Conservation (phyloP, 2,329 filamentous ascomycete genomes). For the Sporothrix brasiliensis region DNA sequence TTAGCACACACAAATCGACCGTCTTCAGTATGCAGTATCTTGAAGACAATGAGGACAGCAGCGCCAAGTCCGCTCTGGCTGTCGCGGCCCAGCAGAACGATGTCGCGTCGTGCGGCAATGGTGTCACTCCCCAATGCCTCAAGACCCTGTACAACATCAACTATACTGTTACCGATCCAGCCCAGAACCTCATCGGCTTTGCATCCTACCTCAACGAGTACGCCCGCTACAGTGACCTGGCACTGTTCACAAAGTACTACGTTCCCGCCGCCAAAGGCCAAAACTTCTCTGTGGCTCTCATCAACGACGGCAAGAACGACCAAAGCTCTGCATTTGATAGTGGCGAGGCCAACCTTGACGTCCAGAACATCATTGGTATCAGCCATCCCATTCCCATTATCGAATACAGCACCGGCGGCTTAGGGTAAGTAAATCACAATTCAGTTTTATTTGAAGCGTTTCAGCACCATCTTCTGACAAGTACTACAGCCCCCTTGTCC, state of each 20-base stretch:
- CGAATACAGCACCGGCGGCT: constrained; percentile 63
- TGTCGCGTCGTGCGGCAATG: constrained; percentile 43
- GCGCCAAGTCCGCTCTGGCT: neutral
- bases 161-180: constrained; percentile 42
- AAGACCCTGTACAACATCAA: constrained; percentile 53
- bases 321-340: constrained; percentile 48
- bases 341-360: constrained; percentile 65
- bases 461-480: neutral
- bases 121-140: constrained; percentile 54
- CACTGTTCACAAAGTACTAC: constrained; percentile 54
- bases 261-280: constrained; percentile 55
- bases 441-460: neutral
- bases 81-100: neutral
- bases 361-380: constrained; percentile 62
- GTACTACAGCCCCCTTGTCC: constrained; percentile 55
- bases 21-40: constrained; percentile 46
- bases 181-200: constrained; percentile 45
- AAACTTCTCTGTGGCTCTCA: constrained; percentile 58
- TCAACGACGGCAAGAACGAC: constrained; percentile 59
- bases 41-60: constrained; percentile 31
- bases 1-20: constrained; percentile 48
- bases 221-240: constrained; percentile 53
- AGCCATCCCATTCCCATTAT: constrained; percentile 58
- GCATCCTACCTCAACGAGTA: constrained; percentile 54
- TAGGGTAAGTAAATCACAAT: constrained; percentile 24